Conservation (phyloP, 768 basidiomycete genomes). For the Lactarius deliciosus region DNA sequence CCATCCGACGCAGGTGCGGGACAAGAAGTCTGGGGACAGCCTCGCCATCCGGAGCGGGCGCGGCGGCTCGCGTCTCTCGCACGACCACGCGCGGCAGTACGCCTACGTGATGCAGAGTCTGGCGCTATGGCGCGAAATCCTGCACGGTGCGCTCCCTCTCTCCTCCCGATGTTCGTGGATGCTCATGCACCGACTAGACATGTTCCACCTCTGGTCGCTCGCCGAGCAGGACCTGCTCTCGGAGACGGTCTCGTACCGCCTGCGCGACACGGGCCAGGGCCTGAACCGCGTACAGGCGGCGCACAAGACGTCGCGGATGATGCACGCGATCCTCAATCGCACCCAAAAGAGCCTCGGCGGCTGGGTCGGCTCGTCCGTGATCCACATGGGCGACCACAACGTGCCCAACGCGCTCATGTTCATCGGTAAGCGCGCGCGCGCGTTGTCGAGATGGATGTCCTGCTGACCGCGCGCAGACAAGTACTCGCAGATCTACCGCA, state of each 20-base stretch:
- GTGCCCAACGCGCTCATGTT: conserved; percentile 85
- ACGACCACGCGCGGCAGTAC: conserved; percentile 83
- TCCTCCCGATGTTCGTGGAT: neutral
- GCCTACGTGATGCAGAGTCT: conserved; percentile 84
- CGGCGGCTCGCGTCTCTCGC: conserved; percentile 76
- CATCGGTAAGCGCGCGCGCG: conserved; percentile 48
- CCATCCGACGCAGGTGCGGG: conserved; percentile 68
- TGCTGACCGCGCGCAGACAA: conserved; percentile 51
- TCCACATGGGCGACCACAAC: conserved; percentile 87
- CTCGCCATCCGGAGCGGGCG: conserved; percentile 81
- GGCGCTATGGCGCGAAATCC: conserved; percentile 82
- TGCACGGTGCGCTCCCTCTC: conserved; percentile 56
- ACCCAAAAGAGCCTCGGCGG: conserved; percentile 77
- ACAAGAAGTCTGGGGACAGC: conserved; percentile 50
- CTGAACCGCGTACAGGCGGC: conserved; percentile 85
- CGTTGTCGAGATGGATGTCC: neutral
- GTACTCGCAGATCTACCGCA: conserved; percentile 89
- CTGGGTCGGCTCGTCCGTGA: conserved; percentile 85
- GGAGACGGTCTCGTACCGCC: conserved; percentile 68
- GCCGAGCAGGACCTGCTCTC: conserved; percentile 82
- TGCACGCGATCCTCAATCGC: conserved; percentile 83
- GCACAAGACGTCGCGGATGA: conserved; percentile 87
- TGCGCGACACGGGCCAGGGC: conserved; percentile 89
- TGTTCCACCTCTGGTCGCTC: conserved; percentile 85
- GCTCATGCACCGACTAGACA: conserved; percentile 48